Evolutionary conservation across 225 moss, liverwort and hornwort genomes (phyloP).

Genomic region (Antitrichia curtipendula): DNA sequence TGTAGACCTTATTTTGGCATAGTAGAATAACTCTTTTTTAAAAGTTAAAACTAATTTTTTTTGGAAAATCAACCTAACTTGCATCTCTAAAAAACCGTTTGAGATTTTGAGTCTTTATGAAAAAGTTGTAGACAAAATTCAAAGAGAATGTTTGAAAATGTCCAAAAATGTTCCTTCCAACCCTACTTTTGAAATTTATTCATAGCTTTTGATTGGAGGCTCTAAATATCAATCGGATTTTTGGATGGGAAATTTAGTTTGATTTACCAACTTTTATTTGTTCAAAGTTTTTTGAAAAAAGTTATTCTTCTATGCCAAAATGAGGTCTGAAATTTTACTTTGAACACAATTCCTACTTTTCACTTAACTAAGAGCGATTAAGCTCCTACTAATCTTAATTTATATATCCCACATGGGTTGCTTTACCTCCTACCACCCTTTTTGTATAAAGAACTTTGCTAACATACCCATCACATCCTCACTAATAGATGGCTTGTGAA

Average conservation of each 20-base stretch:
- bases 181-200: background rate
- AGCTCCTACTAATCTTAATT: background rate
- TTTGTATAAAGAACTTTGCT: no score
- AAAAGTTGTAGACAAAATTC: background rate
- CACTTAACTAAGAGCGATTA: background rate
- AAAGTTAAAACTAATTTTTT: accelerated
- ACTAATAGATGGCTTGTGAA: no score
- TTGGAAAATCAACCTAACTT: accelerated
- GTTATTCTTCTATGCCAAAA: background rate
- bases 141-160: no score
- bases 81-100: background rate
- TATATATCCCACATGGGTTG: background rate
- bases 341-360: background rate
- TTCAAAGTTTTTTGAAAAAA: background rate
- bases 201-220: background rate
- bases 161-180: no score
- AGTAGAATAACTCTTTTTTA: accelerated
- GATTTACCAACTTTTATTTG: background rate
- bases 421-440: background rate
- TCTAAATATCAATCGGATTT: background rate
- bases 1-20: background rate
- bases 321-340: background rate
- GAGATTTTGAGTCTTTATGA: accelerated
- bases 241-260: background rate
- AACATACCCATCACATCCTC: no score